Evolutionary conservation across 768 basidiomycete species (phyloP).

Genomic region (Mycena capillaripes): DNA sequence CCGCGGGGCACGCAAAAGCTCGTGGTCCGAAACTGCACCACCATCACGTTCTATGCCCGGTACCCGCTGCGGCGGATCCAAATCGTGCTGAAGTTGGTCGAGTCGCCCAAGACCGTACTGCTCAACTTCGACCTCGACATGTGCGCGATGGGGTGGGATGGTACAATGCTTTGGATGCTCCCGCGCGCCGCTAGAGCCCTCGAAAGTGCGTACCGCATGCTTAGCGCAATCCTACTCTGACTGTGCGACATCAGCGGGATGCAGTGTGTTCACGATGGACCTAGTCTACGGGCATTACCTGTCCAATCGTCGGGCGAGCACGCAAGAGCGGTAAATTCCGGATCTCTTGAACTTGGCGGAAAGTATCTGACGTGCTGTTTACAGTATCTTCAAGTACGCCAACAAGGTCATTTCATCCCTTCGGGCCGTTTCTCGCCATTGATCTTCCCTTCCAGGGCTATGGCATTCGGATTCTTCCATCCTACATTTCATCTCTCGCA

Average conservation of each 20-base stretch:
- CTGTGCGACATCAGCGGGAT: slow-evolving; percentile 5
- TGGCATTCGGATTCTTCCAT: slow-evolving; percentile 21
- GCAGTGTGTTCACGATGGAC: slow-evolving; percentile 21
- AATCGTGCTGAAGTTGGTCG: slow-evolving; percentile 21
- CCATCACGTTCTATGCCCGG: slow-evolving; percentile 27
- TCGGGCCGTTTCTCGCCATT: neutral
- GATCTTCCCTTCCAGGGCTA: slow-evolving; percentile 6
- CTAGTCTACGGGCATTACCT: slow-evolving; percentile 17
- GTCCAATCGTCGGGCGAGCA: slow-evolving; percentile 11
- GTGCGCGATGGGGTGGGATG: slow-evolving; percentile 33
- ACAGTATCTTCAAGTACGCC: slow-evolving; percentile 28
- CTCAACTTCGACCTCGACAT: slow-evolving; percentile 31
- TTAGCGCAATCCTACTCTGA: neutral
- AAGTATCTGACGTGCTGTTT: neutral
- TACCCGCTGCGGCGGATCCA: slow-evolving; percentile 30
- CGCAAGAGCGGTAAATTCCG: neutral
- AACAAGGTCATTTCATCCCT: slow-evolving; percentile 12
- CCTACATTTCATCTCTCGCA: slow-evolving; percentile 14
- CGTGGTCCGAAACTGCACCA: slow-evolving; percentile 17
- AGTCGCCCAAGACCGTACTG: slow-evolving; percentile 20
- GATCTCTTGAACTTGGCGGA: too few species aligned
- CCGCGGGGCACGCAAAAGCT: slow-evolving; percentile 5
- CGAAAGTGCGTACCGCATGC: slow-evolving; percentile 12
- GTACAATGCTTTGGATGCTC: slow-evolving; percentile 21
- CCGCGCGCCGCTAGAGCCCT: slow-evolving; percentile 27